Conservation (phyloP, 768 basidiomycete species). For the Tylopilus plumbeoviolaceoides region DNA sequence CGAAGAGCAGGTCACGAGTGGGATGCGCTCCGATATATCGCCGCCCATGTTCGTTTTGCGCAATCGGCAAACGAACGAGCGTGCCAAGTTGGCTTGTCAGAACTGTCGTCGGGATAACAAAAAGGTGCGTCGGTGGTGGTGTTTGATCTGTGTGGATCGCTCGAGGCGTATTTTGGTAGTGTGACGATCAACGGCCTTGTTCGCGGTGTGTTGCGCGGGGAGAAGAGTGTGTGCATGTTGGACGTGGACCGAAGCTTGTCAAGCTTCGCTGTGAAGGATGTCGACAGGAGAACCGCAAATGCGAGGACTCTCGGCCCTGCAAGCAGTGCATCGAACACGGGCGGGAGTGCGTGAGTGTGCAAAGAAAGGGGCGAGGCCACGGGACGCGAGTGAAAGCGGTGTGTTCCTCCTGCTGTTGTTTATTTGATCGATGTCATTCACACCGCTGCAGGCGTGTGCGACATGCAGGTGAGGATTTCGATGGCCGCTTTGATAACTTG, state of each 20-base stretch:
- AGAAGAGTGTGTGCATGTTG: constrained; percentile 54
- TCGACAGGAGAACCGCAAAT: constrained; percentile 51
- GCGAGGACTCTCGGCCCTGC: constrained; percentile 59
- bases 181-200: constrained; percentile 62
- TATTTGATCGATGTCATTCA: constrained; percentile 3
- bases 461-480: constrained; percentile 48
- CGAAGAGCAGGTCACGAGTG: constrained; percentile 35
- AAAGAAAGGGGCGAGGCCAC: constrained; percentile 51
- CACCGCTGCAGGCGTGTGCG: constrained; percentile 47
- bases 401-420: constrained; percentile 23
- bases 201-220: constrained; percentile 51
- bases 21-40: constrained; percentile 22
- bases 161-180: constrained; percentile 33
- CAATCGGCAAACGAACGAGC: constrained; percentile 38
- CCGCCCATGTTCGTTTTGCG: constrained; percentile 24
- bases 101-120: constrained; percentile 63
- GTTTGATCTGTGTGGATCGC: neutral
- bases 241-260: constrained; percentile 53
- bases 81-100: constrained; percentile 57
- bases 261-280: constrained; percentile 59
- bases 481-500: constrained; percentile 2
- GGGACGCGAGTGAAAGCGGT: constrained; percentile 61
- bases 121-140: constrained; percentile 39
- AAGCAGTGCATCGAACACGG: constrained; percentile 44
- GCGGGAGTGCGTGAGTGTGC: constrained; percentile 46